Evolutionary conservation across 2,329 filamentous ascomycete genomes (phyloP).

Genomic region (Aulographum hederae): DNA sequence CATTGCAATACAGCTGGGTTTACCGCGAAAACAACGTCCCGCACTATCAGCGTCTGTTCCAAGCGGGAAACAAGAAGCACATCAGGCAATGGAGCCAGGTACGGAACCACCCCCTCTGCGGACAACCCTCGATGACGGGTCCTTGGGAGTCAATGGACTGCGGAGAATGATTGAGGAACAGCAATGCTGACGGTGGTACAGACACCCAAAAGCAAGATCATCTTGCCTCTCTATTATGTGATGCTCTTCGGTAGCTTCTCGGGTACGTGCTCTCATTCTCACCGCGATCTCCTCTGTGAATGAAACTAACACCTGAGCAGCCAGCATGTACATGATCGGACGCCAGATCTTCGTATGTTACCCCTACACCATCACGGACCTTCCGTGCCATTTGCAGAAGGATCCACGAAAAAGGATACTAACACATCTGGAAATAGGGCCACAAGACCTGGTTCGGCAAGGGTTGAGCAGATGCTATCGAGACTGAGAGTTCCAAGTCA

Average conservation of each 20-base stretch:
- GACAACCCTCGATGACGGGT: background rate
- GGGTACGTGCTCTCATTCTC: background rate
- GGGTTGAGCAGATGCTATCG: constrained; percentile 20
- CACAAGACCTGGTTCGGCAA: constrained; percentile 64
- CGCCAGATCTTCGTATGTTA: constrained; percentile 41
- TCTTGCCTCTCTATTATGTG: constrained; percentile 39
- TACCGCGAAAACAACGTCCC: constrained; percentile 63
- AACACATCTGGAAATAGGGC: constrained; percentile 23
- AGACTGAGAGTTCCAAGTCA: too few species aligned
- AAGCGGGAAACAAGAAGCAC: constrained; percentile 44
- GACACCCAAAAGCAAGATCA: background rate
- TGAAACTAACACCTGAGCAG: constrained; percentile 10
- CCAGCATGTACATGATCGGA: constrained; percentile 49
- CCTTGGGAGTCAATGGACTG: background rate
- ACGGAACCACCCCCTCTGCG: constrained; percentile 20
- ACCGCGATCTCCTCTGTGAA: background rate
- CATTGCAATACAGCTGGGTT: constrained; percentile 36
- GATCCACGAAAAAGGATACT: background rate
- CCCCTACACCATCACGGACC: background rate
- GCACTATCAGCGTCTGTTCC: constrained; percentile 56
- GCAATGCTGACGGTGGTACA: background rate
- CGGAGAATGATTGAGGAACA: background rate
- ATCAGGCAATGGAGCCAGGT: constrained; percentile 64
- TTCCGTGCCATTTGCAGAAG: background rate
- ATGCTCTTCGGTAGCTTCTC: constrained; percentile 41